These are phyloP conservation scores for Didymella glomerata DNA, from an alignment of 2,329 filamentous ascomycete species.

Conservation along the genomic window DNA sequence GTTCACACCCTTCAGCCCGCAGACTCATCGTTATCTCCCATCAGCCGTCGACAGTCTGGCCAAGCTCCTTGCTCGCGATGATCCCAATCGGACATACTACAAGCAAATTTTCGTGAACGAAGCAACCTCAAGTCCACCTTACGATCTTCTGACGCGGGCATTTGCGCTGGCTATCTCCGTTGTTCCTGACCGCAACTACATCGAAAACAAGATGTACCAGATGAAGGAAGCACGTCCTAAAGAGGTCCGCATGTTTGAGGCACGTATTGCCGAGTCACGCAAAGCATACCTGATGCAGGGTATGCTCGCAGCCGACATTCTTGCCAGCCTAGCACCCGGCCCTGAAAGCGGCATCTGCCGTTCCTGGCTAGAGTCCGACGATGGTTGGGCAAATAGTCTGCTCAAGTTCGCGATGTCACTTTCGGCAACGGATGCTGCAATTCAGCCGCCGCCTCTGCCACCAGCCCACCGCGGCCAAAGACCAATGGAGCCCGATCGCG, in stretches of 20 bases:
- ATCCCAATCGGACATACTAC: slow-evolving; percentile 88
- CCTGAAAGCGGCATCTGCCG: slow-evolving; percentile 77
- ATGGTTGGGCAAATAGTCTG: slow-evolving; percentile 83
- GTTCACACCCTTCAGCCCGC: slow-evolving; percentile 83
- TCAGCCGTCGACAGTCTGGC: slow-evolving; percentile 89
- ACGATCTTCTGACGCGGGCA: slow-evolving; percentile 83
- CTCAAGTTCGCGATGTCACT: slow-evolving; percentile 78
- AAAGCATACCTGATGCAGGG: slow-evolving; percentile 94
- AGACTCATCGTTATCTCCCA: slow-evolving; percentile 85
- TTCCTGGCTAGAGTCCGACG: slow-evolving; percentile 82
- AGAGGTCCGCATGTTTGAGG: slow-evolving; percentile 50
- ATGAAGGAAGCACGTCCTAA: slow-evolving; percentile 56
- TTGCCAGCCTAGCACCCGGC: slow-evolving; percentile 76
- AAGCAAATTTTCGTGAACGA: slow-evolving; percentile 82
- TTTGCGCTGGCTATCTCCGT: slow-evolving; percentile 88
- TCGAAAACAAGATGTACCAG: slow-evolving; percentile 55
- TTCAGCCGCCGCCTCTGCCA: slow-evolving; percentile 39
- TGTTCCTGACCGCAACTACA: slow-evolving; percentile 73
- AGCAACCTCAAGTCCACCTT: slow-evolving; percentile 67
- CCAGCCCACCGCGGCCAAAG: slow-evolving; percentile 43
- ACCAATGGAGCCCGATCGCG: slow-evolving; percentile 46
- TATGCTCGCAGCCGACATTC: slow-evolving; percentile 86
- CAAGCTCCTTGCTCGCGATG: slow-evolving; percentile 89
- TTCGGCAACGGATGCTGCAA: slow-evolving; percentile 40
- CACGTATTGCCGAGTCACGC: slow-evolving; percentile 78